These are phyloP conservation scores for Metschnikowia noctiluminum DNA, from an alignment of 805 yeast species.

Conservation along the genomic window DNA sequence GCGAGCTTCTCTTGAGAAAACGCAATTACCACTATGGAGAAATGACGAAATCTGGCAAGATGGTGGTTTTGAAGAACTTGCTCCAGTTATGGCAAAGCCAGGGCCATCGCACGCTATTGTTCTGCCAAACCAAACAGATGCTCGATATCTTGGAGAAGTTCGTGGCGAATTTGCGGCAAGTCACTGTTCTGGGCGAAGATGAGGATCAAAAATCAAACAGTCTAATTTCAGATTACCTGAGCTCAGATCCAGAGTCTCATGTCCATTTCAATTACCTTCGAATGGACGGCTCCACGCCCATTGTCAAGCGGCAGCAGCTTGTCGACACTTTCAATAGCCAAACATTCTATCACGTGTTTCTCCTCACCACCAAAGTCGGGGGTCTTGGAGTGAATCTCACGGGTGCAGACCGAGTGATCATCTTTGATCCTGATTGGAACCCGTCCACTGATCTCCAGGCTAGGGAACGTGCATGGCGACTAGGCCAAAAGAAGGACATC, in stretches of 20 bases:
- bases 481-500: slow-evolving; percentile 92
- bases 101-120: slow-evolving; percentile 76
- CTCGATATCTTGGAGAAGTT: slow-evolving; percentile 78
- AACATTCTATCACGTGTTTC: slow-evolving; percentile 56
- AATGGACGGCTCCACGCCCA: slow-evolving; percentile 94
- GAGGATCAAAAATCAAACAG: background rate
- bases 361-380: slow-evolving; percentile 92
- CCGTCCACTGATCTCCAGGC: slow-evolving; percentile 98
- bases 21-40: slow-evolving; percentile 48
- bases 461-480: slow-evolving; percentile 93
- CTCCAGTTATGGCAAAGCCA: slow-evolving; percentile 73
- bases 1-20: slow-evolving; percentile 35
- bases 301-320: slow-evolving; percentile 66
- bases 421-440: slow-evolving; percentile 97
- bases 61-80: slow-evolving; percentile 81
- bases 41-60: slow-evolving; percentile 72
- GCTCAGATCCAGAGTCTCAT: no score
- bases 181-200: background rate
- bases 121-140: slow-evolving; percentile 94
- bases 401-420: slow-evolving; percentile 92
- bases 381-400: slow-evolving; percentile 93
- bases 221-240: no score
- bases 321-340: slow-evolving; percentile 79
- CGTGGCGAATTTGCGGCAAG: slow-evolving; percentile 34
- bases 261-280: slow-evolving; percentile 52